These are phyloP conservation scores for Bisporella sp. DNA, from an alignment of 2,329 filamentous ascomycete genomes.

Conservation along the genomic window DNA sequence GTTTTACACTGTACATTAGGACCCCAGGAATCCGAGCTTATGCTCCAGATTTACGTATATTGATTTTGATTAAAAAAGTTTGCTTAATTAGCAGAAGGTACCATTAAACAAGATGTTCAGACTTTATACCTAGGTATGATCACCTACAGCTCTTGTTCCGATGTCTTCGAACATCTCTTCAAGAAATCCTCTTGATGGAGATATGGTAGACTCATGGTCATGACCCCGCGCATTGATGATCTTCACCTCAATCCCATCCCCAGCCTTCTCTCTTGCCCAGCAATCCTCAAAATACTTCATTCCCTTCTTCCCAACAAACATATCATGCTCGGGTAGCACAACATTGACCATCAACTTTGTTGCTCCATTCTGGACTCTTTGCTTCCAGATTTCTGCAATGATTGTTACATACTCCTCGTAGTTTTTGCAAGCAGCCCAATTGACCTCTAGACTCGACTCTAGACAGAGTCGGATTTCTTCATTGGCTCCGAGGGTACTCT, in stretches of 20 bases:
- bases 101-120: too few relatives aligned
- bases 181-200: slow-evolving; percentile 7
- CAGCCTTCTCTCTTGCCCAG: slow-evolving; percentile 28
- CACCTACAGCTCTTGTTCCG: not conserved
- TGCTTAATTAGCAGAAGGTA: too few relatives aligned
- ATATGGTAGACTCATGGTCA: slow-evolving; percentile 32
- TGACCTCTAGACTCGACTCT: slow-evolving; percentile 12
- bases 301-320: slow-evolving; percentile 35
- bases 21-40: too few relatives aligned
- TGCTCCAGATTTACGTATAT: too few relatives aligned
- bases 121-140: too few relatives aligned
- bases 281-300: slow-evolving; percentile 35
- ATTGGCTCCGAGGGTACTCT: slow-evolving; percentile 22
- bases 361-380: slow-evolving; percentile 6
- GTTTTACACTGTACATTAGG: too few relatives aligned
- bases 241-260: slow-evolving; percentile 29
- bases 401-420: slow-evolving; percentile 13
- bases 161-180: not conserved
- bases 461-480: slow-evolving; percentile 24
- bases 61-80: too few relatives aligned
- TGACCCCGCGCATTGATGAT: slow-evolving; percentile 23
- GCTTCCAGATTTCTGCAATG: slow-evolving; percentile 13
- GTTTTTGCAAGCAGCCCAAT: slow-evolving; percentile 16
- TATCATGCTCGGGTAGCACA: slow-evolving; percentile 31
- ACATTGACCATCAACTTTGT: slow-evolving; percentile 14